phyloP scores from a whole-genome alignment of 1,284 basidiomycete species.

The Trichosporon ovoides region DNA sequence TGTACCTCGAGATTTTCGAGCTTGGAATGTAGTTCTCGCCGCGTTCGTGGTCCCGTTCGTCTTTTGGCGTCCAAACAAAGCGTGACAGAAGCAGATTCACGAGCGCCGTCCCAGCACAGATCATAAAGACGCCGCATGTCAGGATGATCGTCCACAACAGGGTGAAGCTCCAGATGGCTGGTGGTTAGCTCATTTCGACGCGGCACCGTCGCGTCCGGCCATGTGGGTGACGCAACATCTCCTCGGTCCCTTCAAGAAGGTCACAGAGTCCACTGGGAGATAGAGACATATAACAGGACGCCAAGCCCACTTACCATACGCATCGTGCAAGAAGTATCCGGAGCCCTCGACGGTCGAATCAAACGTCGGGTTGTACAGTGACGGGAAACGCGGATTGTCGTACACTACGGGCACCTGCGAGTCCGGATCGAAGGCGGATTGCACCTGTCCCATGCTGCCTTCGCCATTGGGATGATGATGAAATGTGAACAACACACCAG shows the following conservation, averaged over 20 bases:
- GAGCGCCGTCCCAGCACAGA: conserved; percentile 63
- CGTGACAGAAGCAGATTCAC: conserved; percentile 62
- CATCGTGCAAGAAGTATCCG: conserved; percentile 48
- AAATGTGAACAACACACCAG: background rate
- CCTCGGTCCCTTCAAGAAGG: no score
- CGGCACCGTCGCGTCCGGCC: no score
- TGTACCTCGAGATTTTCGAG: background rate
- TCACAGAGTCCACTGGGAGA: background rate
- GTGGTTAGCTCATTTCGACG: conserved; percentile 7
- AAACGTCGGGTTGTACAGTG: conserved; percentile 53
- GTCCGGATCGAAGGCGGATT: conserved; percentile 32
- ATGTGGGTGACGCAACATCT: no score
- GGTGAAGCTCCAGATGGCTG: conserved; percentile 76
- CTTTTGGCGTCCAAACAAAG: background rate
- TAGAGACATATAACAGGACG: background rate
- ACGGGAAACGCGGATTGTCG: conserved; percentile 50
- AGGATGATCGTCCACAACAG: conserved; percentile 78
- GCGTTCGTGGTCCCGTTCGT: background rate
- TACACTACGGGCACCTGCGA: conserved; percentile 33
- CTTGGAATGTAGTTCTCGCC: background rate
- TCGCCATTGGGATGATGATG: background rate
- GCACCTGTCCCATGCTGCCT: conserved; percentile 31
- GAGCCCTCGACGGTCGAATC: conserved; percentile 33
- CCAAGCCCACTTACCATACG: conserved; percentile 36
- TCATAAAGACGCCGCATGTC: conserved; percentile 62